Percentiles rank a stretch among this genome's conserved stretches.
These are phyloP conservation scores for Fusarium virguliforme DNA, from an alignment of 2,329 filamentous ascomycete genomes.

Conservation along the genomic window DNA sequence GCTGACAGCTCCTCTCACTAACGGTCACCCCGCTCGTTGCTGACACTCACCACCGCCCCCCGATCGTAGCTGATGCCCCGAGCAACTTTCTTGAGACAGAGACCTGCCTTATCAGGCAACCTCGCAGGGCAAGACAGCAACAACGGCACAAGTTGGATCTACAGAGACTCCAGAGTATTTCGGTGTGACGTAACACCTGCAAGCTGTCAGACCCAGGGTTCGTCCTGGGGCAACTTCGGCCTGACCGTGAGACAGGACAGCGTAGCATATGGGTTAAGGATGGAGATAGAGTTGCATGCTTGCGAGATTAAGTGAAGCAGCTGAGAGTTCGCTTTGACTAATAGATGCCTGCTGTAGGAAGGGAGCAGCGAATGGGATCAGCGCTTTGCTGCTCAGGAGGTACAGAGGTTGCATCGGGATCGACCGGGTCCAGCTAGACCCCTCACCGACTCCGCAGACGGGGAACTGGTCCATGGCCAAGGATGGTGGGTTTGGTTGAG, in stretches of 20 bases:
- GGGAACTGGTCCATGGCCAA: background rate
- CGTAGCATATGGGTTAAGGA: background rate
- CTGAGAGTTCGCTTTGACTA: slow-evolving; percentile 9
- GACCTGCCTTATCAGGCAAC: background rate
- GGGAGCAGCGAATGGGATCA: slow-evolving; percentile 8
- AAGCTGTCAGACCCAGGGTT: slow-evolving; percentile 1
- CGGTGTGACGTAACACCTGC: slow-evolving; percentile 10
- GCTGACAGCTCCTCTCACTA: background rate
- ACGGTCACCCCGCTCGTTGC: background rate
- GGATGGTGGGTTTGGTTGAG: background rate
- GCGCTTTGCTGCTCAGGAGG: background rate
- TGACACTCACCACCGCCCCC: background rate
- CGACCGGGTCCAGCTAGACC: background rate
- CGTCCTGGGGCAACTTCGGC: slow-evolving; percentile 6
- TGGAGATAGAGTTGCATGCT: slow-evolving; percentile 17
- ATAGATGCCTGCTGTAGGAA: slow-evolving; percentile 9
- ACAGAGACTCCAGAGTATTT: background rate
- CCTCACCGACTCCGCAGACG: slow-evolving; percentile 9
- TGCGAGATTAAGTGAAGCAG: slow-evolving; percentile 12
- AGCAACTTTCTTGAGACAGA: background rate
- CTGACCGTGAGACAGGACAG: slow-evolving; percentile 1
- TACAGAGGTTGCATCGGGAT: slow-evolving; percentile 4
- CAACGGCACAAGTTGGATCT: slow-evolving; percentile 3
- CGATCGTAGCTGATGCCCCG: background rate
- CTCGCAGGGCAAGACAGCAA: background rate